Conservation (phyloP, 192 early-diverging fungal species). For the Coemansia sp. region DNA sequence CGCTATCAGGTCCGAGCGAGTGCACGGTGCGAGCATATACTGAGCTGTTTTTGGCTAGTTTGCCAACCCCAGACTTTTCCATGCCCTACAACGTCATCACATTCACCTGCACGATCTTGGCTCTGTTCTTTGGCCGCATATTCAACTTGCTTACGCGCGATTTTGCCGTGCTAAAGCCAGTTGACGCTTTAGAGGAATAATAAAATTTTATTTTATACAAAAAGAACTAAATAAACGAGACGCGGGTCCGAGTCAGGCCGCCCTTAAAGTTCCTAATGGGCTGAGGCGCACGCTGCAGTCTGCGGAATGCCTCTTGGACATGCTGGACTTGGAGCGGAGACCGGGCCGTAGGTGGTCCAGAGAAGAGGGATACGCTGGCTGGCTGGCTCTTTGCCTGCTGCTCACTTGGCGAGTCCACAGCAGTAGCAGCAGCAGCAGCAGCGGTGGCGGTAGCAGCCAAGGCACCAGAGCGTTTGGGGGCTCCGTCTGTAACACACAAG, state of each 20-base stretch:
- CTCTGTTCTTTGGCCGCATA: slow-evolving; percentile 92
- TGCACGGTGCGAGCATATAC: slow-evolving; percentile 68
- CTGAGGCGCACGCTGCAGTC: slow-evolving; percentile 72
- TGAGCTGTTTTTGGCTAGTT: slow-evolving; percentile 79
- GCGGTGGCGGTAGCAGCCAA: not conserved
- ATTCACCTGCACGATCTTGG: slow-evolving; percentile 92
- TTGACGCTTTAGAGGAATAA: not conserved
- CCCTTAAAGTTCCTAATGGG: slow-evolving; percentile 78
- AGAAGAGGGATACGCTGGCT: slow-evolving; percentile 66
- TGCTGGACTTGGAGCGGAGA: slow-evolving; percentile 80
- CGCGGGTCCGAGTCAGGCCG: slow-evolving; percentile 67
- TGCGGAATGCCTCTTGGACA: slow-evolving; percentile 91
- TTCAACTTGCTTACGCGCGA: slow-evolving; percentile 80
- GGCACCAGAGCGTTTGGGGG: slow-evolving; percentile 14
- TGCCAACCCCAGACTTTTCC: slow-evolving; percentile 96
- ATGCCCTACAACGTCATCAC: slow-evolving; percentile 99
- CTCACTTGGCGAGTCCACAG: slow-evolving; percentile 3
- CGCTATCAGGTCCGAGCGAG: slow-evolving; percentile 10
- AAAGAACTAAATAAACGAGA: slow-evolving; percentile 64
- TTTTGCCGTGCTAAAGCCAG: slow-evolving; percentile 52
- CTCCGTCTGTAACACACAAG: slow-evolving; percentile 10
- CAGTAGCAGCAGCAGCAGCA: not conserved
- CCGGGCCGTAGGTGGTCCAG: slow-evolving; percentile 73
- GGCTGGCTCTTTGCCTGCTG: slow-evolving; percentile 31
- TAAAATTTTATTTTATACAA: not conserved